phyloP scores from a whole-genome alignment of 1,284 basidiomycete genomes.

The Meripilus lineatus region DNA sequence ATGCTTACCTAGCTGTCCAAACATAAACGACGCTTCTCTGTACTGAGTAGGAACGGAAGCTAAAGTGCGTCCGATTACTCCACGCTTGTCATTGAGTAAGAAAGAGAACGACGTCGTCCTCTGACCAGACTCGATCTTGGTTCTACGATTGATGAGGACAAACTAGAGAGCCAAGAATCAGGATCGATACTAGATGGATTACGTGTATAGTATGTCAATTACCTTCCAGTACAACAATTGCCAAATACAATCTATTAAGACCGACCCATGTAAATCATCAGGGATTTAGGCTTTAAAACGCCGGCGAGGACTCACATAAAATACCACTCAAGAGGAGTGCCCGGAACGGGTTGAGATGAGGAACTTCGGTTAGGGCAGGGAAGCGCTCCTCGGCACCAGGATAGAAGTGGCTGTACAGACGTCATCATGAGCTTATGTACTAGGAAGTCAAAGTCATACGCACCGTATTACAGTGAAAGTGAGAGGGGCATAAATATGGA shows the following conservation, averaged over 20 bases:
- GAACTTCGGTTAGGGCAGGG: conserved; percentile 71
- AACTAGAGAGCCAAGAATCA: conserved; percentile 43
- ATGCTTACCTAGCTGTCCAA: conserved; percentile 72
- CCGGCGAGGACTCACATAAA: conserved; percentile 54
- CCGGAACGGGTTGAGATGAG: conserved; percentile 54
- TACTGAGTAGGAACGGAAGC: conserved; percentile 54
- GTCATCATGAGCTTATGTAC: neutral
- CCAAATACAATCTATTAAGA: conserved; percentile 82
- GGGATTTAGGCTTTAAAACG: neutral
- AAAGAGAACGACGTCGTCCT: conserved; percentile 83
- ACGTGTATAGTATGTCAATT: neutral
- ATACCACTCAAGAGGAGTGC: conserved; percentile 66
- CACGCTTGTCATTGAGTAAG: conserved; percentile 81
- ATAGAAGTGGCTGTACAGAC: conserved; percentile 69
- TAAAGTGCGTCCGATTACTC: conserved; percentile 71
- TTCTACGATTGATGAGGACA: conserved; percentile 77
- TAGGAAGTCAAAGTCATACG: conserved; percentile 4
- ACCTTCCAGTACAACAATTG: conserved; percentile 90
- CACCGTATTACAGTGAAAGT: conserved; percentile 86
- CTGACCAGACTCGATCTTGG: conserved; percentile 84
- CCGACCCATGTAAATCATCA: conserved; percentile 6
- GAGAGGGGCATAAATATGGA: conserved; percentile 86
- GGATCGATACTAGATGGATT: neutral
- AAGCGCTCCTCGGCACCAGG: conserved; percentile 71
- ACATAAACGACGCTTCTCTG: conserved; percentile 76